phyloP scores from a whole-genome alignment of 805 yeast genomes.

The Isabelozyma pseudorhagii region DNA sequence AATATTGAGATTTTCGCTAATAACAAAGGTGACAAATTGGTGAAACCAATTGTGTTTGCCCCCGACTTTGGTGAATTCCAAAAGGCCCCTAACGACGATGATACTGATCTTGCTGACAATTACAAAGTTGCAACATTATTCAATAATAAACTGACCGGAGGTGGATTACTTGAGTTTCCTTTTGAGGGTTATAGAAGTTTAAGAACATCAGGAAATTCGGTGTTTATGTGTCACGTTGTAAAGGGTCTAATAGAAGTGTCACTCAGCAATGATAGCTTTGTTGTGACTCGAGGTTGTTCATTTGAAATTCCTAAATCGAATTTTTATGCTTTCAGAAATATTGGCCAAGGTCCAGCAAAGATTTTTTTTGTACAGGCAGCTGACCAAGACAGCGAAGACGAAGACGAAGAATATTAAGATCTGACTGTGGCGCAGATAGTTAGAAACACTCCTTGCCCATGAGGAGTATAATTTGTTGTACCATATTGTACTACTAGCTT shows the following conservation, averaged over 20 bases:
- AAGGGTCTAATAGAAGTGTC: constrained; percentile 69
- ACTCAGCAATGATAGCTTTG: constrained; percentile 54
- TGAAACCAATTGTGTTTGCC: constrained; percentile 57
- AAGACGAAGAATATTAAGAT: not conserved
- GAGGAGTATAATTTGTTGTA: not conserved
- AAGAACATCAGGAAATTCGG: constrained; percentile 61
- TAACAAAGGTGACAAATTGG: constrained; percentile 29
- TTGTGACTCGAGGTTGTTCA: constrained; percentile 69
- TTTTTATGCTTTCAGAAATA: constrained; percentile 64
- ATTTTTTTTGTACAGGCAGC: constrained; percentile 72
- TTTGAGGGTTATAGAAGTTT: constrained; percentile 56
- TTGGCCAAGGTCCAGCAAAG: constrained; percentile 54
- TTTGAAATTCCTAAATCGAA: constrained; percentile 81
- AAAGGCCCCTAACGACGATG: constrained; percentile 39
- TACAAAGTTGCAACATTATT: constrained; percentile 65
- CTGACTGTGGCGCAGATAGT: too few species aligned
- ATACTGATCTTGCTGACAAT: constrained; percentile 28
- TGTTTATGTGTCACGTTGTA: constrained; percentile 72
- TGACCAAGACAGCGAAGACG: constrained; percentile 1
- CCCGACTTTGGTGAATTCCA: constrained; percentile 49
- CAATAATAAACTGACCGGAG: constrained; percentile 63
- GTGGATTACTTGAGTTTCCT: constrained; percentile 71
- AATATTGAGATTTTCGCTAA: constrained; percentile 49
- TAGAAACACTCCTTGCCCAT: too few species aligned
- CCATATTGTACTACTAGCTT: not conserved